Percentiles rank a stretch among this genome's conserved stretches.
These are phyloP conservation scores for Dalbergia cultrata DNA, from an alignment of 306 rosid genomes.

Conservation along the genomic window DNA sequence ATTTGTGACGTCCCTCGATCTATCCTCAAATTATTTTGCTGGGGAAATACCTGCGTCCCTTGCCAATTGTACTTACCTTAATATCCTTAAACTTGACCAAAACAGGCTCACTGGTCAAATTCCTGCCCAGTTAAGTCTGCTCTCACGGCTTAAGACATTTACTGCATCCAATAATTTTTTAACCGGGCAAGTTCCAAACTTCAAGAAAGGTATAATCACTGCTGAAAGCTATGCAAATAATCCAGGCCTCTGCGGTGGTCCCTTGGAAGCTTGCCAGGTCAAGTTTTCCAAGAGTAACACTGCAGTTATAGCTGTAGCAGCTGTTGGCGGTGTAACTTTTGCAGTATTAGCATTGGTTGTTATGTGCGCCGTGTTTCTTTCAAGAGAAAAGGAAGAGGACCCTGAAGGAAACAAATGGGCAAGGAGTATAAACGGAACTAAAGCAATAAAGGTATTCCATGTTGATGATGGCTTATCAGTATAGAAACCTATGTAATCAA, in stretches of 20 bases:
- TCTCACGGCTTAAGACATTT: slow-evolving; percentile 58
- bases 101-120: slow-evolving; percentile 75
- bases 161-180: slow-evolving; percentile 65
- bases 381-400: slow-evolving; percentile 79
- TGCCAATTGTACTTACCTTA: slow-evolving; percentile 59
- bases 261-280: slow-evolving; percentile 35
- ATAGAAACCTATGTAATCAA: too few relatives aligned
- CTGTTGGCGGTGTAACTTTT: slow-evolving; percentile 70
- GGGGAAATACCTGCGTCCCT: slow-evolving; percentile 67
- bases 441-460: slow-evolving; percentile 87
- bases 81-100: slow-evolving; percentile 74
- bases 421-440: slow-evolving; percentile 77
- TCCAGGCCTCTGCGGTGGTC: slow-evolving; percentile 67
- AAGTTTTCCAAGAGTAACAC: slow-evolving; percentile 50
- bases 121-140: too few relatives aligned
- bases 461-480: too few relatives aligned
- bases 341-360: slow-evolving; percentile 63
- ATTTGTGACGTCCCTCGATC: slow-evolving; percentile 41
- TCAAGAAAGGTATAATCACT: rapidly evolving
- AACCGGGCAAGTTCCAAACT: slow-evolving; percentile 64
- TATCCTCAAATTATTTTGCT: too few relatives aligned
- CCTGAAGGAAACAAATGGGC: slow-evolving; percentile 99
- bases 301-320: slow-evolving; percentile 77
- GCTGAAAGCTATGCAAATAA: slow-evolving; percentile 63
- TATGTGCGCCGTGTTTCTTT: slow-evolving; percentile 63